Conservation (phyloP, 176 grass and related monocot species). For the Oryza coarctata region DNA sequence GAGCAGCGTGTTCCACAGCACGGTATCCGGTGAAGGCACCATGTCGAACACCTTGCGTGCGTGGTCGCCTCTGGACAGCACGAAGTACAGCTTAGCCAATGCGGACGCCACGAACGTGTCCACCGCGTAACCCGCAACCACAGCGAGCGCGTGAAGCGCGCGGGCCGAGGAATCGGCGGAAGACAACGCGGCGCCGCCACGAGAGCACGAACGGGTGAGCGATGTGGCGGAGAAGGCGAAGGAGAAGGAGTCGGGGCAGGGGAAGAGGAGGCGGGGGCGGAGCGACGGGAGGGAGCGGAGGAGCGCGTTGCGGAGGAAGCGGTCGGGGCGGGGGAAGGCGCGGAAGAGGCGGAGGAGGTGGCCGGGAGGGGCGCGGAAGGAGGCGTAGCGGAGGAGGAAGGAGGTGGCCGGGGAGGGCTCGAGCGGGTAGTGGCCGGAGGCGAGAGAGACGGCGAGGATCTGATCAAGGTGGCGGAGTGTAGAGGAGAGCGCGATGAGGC, state of each 20-base stretch:
- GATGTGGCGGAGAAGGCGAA: slow-evolving; percentile 46
- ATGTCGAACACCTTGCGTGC: slow-evolving; percentile 74
- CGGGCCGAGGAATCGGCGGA: slow-evolving; percentile 27
- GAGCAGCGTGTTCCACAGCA: slow-evolving; percentile 78
- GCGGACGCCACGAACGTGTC: slow-evolving; percentile 78
- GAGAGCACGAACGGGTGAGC: slow-evolving; percentile 45
- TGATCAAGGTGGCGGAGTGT: slow-evolving; percentile 60
- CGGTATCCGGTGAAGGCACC: slow-evolving; percentile 52
- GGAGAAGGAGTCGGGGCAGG: slow-evolving; percentile 53
- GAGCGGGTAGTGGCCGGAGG: slow-evolving; percentile 43
- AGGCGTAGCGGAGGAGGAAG: slow-evolving; percentile 64
- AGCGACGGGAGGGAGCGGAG: slow-evolving; percentile 59
- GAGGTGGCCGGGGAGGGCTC: slow-evolving; percentile 40
- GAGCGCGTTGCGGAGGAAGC: slow-evolving; percentile 65
- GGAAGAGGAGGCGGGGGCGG: slow-evolving; percentile 41
- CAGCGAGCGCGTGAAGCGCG: slow-evolving; percentile 45
- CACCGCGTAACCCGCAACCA: slow-evolving; percentile 30
- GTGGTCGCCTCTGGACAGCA: slow-evolving; percentile 44
- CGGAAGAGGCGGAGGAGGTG: slow-evolving; percentile 64
- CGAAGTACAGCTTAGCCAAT: slow-evolving; percentile 60
- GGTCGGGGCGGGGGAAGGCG: slow-evolving; percentile 42
- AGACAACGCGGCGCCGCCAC: slow-evolving; percentile 2
- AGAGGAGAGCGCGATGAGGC: slow-evolving; percentile 47
- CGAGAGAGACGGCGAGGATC: slow-evolving; percentile 54
- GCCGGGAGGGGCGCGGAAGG: slow-evolving; percentile 39